Evolutionary conservation across 2,329 filamentous ascomycete genomes (phyloP).

Genomic region (Tolypocladium pustulatum): DNA sequence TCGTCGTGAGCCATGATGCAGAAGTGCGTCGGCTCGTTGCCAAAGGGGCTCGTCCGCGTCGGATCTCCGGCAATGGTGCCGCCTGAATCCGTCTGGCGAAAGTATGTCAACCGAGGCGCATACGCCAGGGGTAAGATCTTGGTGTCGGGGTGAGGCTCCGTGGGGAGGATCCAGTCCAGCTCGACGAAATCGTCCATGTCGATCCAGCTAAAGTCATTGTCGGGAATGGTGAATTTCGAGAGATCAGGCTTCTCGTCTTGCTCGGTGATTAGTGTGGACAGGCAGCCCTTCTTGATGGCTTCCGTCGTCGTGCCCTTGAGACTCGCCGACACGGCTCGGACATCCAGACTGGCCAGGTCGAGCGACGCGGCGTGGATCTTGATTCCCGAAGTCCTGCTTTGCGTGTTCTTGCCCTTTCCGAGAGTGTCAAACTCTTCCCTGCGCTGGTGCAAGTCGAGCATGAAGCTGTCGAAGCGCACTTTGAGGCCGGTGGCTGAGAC

Average conservation of each 20-base stretch:
- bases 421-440: conserved; percentile 83
- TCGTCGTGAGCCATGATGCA: conserved; percentile 91
- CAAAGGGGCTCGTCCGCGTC: conserved; percentile 78
- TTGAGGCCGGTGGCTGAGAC: conserved; percentile 95
- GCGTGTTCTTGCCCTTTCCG: conserved; percentile 64
- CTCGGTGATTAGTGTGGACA: conserved; percentile 40
- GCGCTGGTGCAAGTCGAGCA: conserved; percentile 90
- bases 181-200: conserved; percentile 99
- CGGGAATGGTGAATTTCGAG: conserved; percentile 87
- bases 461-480: conserved; percentile 90
- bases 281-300: conserved; percentile 54
- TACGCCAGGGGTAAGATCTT: conserved; percentile 89
- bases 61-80: conserved; percentile 71
- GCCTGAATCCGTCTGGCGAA: conserved; percentile 88
- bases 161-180: conserved; percentile 88
- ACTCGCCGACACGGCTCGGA: conserved; percentile 84
- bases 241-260: conserved; percentile 56
- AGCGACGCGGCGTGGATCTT: conserved; percentile 92
- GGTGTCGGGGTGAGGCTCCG: conserved; percentile 82
- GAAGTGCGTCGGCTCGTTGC: conserved; percentile 83
- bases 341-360: conserved; percentile 82
- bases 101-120: conserved; percentile 93
- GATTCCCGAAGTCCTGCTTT: conserved; percentile 81
- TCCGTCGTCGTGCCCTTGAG: conserved; percentile 73
- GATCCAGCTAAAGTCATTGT: conserved; percentile 92